Base-by-base conservation (phyloP, 1,284 basidiomycete species). In the Sporisorium iseilematis-ciliati region DNA sequence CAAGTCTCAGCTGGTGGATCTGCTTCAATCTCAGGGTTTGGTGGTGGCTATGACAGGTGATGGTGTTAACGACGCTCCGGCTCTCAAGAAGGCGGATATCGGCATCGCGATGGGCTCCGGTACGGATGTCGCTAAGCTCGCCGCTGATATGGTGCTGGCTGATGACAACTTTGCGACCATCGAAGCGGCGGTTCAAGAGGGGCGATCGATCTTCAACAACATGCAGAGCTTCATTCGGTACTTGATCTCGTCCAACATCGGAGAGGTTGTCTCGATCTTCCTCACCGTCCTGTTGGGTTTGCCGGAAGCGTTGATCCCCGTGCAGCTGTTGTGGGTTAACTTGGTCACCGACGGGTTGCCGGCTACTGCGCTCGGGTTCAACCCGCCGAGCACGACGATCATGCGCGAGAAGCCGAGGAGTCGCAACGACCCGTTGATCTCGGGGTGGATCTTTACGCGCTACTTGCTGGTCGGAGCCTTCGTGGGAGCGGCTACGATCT, bases 341-440 rank as follows among this genome's bases (percentile, higher is more conserved):
- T 61, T 84, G 23, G 84, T 84, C 12, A 83, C 82, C 16, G 95
- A 96, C 87, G 96, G 94, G 86, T 88, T 98, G 31, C 96, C 96
- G 2, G 96, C 96, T 3, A 97, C 95, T n/a, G 96, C 97, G 0
- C 91, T 99, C 38, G 95, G 96, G 45, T 98, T 99, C 88, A 98
- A 99, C 87, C 95, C 95, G 5, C 91, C 95, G 2, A 95, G 97
- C 84, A 92, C 92, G 63, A 82, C 78, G 18, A 97, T 99, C 85
- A 98, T 99, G 96, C 90, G 91, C 16, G 90, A 94, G 16, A 93
- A 93, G 21, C 97, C 96, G 7, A 89, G 96, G 65, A 91, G 91
- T 80, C 91, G 91, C 78, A 90, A 90, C 55, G 97, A 98, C 83
- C 94, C 95, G 1, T 89, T 99, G 41, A 91, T 99, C 46, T 91